Evolutionary conservation across 768 basidiomycete genomes (phyloP).

Genomic region (Trichaptum fuscoviolaceum): DNA sequence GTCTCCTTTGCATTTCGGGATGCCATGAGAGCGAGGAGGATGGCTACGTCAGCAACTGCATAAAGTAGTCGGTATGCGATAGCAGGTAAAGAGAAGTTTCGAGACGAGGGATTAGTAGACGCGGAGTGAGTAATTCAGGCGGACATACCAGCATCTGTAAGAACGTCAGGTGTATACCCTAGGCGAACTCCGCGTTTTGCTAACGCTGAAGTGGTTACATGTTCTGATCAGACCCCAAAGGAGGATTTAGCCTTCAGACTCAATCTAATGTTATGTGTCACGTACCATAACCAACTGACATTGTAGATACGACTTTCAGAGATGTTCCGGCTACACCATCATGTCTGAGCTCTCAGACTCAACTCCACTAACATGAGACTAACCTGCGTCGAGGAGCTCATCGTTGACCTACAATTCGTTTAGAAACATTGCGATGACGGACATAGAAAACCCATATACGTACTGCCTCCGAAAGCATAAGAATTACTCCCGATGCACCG

Average conservation of each 20-base stretch:
- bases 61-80: neutral
- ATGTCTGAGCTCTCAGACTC: constrained; percentile 2
- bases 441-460: constrained; percentile 11
- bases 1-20: constrained; percentile 71
- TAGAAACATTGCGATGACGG: constrained; percentile 12
- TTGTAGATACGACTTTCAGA: constrained; percentile 83
- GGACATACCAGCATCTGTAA: constrained; percentile 77
- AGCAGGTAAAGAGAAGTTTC: neutral
- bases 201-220: constrained; percentile 61
- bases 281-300: constrained; percentile 86
- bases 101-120: constrained; percentile 7
- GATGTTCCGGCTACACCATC: constrained; percentile 56
- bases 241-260: neutral
- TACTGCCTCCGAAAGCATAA: constrained; percentile 73
- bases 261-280: neutral
- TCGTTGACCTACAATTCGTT: constrained; percentile 51
- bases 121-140: constrained; percentile 6
- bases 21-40: constrained; percentile 94
- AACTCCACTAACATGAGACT: constrained; percentile 4
- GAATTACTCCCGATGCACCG: constrained; percentile 54
- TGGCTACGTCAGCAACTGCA: constrained; percentile 83
- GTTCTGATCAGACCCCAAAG: constrained; percentile 47
- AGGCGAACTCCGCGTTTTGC: constrained; percentile 59
- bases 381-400: constrained; percentile 62
- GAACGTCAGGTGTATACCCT: constrained; percentile 91